Conservation (phyloP, 2,329 filamentous ascomycete species). For the Raffaelea deltoideospora region DNA sequence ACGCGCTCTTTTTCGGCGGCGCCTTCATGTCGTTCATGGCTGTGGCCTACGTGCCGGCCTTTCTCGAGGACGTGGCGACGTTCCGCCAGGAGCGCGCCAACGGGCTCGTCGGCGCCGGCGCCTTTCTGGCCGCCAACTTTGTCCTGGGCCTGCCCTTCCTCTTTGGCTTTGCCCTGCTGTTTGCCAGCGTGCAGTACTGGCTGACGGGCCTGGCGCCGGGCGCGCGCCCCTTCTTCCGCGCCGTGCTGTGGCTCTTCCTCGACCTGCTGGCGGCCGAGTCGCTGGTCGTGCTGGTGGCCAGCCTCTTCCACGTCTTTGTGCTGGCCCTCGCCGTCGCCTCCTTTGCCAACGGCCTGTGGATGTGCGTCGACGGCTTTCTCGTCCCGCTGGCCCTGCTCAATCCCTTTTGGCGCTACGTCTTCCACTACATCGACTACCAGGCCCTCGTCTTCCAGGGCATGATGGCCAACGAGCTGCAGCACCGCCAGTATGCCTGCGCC, state of each 20-base stretch:
- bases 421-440: slow-evolving; percentile 82
- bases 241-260: slow-evolving; percentile 73
- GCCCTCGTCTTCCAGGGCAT: slow-evolving; percentile 78
- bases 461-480: slow-evolving; percentile 78
- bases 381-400: slow-evolving; percentile 60
- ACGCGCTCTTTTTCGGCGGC: slow-evolving; percentile 60
- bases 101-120: slow-evolving; percentile 60
- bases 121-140: slow-evolving; percentile 67
- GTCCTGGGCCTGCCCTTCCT: slow-evolving; percentile 69
- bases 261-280: slow-evolving; percentile 72
- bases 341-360: slow-evolving; percentile 82
- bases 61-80: slow-evolving; percentile 60
- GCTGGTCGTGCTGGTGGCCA: slow-evolving; percentile 62
- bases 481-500: slow-evolving; percentile 46
- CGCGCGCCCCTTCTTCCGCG: slow-evolving; percentile 55
- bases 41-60: slow-evolving; percentile 72
- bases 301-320: slow-evolving; percentile 65
- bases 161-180: slow-evolving; percentile 62
- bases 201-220: slow-evolving; percentile 58
- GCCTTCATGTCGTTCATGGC: slow-evolving; percentile 73
- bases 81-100: slow-evolving; percentile 69
- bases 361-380: slow-evolving; percentile 73
- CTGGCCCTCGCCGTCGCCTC: slow-evolving; percentile 64
- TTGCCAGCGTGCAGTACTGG: slow-evolving; percentile 66
- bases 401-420: slow-evolving; percentile 73